Evolutionary conservation across 176 grass and related monocot genomes (phyloP).

Genomic region (Aegilops bicornis): DNA sequence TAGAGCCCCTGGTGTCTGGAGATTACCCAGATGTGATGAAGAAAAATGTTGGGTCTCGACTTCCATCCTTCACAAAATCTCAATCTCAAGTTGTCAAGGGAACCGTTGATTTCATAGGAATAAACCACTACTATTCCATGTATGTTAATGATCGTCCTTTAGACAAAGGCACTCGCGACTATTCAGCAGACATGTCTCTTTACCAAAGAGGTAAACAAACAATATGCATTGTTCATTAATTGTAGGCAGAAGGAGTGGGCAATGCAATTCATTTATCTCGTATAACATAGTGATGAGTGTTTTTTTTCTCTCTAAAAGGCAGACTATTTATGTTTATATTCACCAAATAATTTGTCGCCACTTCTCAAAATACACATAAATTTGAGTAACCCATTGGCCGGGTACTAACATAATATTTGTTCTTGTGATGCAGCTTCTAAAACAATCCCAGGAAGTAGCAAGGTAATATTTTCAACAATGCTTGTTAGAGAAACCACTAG

Average conservation of each 20-base stretch:
- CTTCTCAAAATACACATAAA: not conserved
- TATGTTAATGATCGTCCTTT: slow-evolving; percentile 53
- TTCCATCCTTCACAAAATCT: not conserved
- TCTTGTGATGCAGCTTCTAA: slow-evolving; percentile 19
- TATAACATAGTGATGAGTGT: not conserved
- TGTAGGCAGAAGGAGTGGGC: not conserved
- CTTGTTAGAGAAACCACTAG: not conserved
- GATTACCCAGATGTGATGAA: slow-evolving; percentile 8
- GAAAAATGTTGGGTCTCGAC: not conserved
- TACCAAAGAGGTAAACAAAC: slow-evolving; percentile 19
- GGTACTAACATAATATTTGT: not conserved
- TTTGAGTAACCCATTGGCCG: not conserved
- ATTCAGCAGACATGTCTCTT: slow-evolving; percentile 28
- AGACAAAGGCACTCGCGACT: slow-evolving; percentile 33
- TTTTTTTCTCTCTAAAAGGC: not conserved
- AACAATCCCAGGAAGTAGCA: slow-evolving; percentile 24
- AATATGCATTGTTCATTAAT: not conserved
- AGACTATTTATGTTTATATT: not conserved
- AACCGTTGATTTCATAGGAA: not conserved
- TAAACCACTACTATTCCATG: slow-evolving; percentile 37
- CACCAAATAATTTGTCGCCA: not conserved
- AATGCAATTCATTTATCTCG: not conserved
- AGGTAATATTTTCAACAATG: slow-evolving; percentile 29
- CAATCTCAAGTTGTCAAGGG: slow-evolving; percentile 2
- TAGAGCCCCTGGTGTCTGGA: not conserved